Evolutionary conservation across 1,284 basidiomycete genomes (phyloP).

Genomic region (Blastosporella zonata): DNA sequence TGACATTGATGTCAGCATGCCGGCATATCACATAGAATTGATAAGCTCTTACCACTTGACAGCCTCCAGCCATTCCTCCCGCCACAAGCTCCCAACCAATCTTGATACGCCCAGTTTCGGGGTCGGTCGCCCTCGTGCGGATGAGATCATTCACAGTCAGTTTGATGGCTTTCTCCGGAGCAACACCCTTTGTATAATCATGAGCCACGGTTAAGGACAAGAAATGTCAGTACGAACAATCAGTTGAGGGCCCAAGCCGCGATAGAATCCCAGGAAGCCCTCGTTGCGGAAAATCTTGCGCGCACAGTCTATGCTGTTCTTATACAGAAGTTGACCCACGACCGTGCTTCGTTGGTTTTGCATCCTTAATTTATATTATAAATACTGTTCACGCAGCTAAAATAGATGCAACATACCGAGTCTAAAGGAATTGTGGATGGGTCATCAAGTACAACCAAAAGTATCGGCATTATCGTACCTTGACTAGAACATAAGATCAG

Average conservation of each 20-base stretch:
- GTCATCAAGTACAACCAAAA: not conserved
- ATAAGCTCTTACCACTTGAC: slow-evolving; percentile 81
- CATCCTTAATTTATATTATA: slow-evolving; percentile 54
- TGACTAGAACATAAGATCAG: slow-evolving; percentile 43
- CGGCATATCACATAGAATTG: not conserved
- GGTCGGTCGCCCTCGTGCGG: slow-evolving; percentile 81
- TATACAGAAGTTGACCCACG: slow-evolving; percentile 91
- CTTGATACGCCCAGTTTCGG: slow-evolving; percentile 91
- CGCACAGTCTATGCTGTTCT: slow-evolving; percentile 93
- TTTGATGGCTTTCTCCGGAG: slow-evolving; percentile 98
- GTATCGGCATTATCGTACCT: slow-evolving; percentile 45
- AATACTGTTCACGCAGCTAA: slow-evolving; percentile 4
- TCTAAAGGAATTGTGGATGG: slow-evolving; percentile 38
- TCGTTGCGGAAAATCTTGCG: slow-evolving; percentile 94
- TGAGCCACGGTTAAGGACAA: not conserved
- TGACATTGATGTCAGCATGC: slow-evolving; percentile 17
- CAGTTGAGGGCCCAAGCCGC: slow-evolving; percentile 93
- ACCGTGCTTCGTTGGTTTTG: slow-evolving; percentile 97
- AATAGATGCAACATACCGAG: slow-evolving; percentile 45
- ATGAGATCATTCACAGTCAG: slow-evolving; percentile 95
- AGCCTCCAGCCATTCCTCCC: slow-evolving; percentile 92
- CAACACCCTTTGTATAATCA: slow-evolving; percentile 74
- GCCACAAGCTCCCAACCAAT: slow-evolving; percentile 87
- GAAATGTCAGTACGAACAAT: slow-evolving; percentile 52
- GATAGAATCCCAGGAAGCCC: slow-evolving; percentile 93